phyloP scores from a whole-genome alignment of 2,329 filamentous ascomycete genomes.

The Capronia epimyces region DNA sequence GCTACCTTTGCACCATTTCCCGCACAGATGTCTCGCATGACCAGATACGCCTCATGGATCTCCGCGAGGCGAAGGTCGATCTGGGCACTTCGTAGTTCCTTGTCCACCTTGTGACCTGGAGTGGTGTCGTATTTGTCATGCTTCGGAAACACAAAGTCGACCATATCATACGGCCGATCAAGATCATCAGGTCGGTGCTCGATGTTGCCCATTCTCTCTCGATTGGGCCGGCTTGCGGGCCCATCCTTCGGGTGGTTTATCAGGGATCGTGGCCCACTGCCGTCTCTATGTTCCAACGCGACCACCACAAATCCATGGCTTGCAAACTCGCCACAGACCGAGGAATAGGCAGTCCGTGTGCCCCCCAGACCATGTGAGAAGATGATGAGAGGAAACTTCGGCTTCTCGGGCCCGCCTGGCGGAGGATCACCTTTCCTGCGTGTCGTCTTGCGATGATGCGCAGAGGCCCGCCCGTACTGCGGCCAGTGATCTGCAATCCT shows the following conservation, averaged over 20 bases:
- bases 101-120: constrained; percentile 55
- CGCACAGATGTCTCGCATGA: constrained; percentile 51
- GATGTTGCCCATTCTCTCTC: constrained; percentile 31
- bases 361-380: constrained; percentile 64
- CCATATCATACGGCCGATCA: constrained; percentile 43
- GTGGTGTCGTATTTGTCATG: constrained; percentile 48
- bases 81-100: constrained; percentile 55
- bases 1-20: constrained; percentile 51
- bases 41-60: constrained; percentile 57
- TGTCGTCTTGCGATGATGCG: constrained; percentile 38
- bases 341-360: constrained; percentile 57
- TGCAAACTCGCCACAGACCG: constrained; percentile 60
- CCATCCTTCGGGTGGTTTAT: constrained; percentile 51
- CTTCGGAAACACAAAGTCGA: constrained; percentile 51
- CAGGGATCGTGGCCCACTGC: constrained; percentile 56
- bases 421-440: constrained; percentile 39
- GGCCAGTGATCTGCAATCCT: constrained; percentile 54
- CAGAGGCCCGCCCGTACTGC: constrained; percentile 37
- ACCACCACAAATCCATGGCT: constrained; percentile 62
- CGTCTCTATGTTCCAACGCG: constrained; percentile 61
- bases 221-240: constrained; percentile 29
- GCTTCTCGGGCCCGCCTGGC: constrained; percentile 35
- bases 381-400: constrained; percentile 57
- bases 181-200: constrained; percentile 38
- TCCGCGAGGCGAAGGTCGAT: constrained; percentile 60